These are phyloP conservation scores for Scenedesmus sp. DNA, from an alignment of 163 green algal genomes.

Conservation along the genomic window DNA sequence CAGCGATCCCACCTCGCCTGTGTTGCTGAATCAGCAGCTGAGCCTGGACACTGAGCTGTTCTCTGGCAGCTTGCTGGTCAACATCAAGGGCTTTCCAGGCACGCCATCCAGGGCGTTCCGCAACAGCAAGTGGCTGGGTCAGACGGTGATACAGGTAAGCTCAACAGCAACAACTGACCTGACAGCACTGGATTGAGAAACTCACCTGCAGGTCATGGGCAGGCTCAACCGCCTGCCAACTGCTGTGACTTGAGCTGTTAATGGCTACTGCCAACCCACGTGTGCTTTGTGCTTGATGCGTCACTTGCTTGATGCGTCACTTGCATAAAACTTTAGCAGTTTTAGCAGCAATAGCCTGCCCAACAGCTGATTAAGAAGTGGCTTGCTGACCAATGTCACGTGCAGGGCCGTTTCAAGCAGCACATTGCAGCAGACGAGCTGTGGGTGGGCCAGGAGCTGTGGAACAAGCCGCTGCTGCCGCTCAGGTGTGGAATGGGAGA, in stretches of 20 bases:
- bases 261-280: no score
- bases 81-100: slow-evolving; percentile 12
- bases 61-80: background rate
- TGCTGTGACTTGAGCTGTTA: background rate
- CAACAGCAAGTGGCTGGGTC: background rate
- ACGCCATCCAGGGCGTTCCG: background rate
- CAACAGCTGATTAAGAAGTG: background rate
- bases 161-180: background rate
- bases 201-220: background rate
- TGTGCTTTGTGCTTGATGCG: no score
- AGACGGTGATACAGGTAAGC: slow-evolving; percentile 34
- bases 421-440: slow-evolving; percentile 7
- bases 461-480: slow-evolving; percentile 19
- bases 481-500: background rate
- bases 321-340: background rate
- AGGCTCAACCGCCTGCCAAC: background rate
- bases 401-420: slow-evolving; percentile 39
- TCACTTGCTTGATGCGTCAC: no score
- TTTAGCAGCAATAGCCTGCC: background rate
- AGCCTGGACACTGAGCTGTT: slow-evolving; percentile 41
- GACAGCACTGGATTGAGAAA: background rate
- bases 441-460: slow-evolving; percentile 42
- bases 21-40: background rate
- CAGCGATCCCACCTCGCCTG: background rate
- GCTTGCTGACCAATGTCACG: background rate